Conservation (phyloP, 495 filamentous ascomycete species). For the Xylona heveae region DNA sequence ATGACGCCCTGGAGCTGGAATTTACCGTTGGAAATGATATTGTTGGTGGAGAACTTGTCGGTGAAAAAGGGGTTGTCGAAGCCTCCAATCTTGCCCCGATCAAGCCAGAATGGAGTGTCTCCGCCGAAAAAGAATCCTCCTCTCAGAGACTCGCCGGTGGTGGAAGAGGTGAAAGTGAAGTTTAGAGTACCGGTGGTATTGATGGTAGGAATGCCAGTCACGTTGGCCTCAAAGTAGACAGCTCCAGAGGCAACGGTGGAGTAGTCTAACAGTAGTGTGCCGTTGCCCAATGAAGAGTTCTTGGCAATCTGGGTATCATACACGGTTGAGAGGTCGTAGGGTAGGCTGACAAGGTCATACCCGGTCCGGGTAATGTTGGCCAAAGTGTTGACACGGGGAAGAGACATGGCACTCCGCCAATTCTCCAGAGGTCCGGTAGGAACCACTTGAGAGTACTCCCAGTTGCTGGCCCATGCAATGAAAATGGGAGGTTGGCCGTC, state of each 20-base stretch:
- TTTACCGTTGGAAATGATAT: conserved; percentile 13
- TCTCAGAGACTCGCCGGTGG: conserved; percentile 22
- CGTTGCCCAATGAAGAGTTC: conserved; percentile 15
- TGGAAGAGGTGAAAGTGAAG: conserved; percentile 27
- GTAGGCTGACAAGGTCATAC: conserved; percentile 20
- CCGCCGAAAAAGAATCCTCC: conserved; percentile 24
- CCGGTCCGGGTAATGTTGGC: conserved; percentile 20
- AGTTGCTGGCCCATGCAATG: conserved; percentile 38
- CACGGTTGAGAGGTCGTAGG: conserved; percentile 18
- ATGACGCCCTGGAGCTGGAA: conserved; percentile 21
- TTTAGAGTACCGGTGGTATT: conserved; percentile 21
- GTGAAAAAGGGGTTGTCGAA: conserved; percentile 28
- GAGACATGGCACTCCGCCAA: conserved; percentile 29
- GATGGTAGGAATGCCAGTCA: conserved; percentile 17
- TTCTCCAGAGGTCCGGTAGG: conserved; percentile 24
- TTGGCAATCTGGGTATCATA: conserved; percentile 12
- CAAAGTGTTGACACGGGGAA: conserved; percentile 22
- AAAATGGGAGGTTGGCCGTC: conserved; percentile 18
- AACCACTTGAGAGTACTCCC: conserved; percentile 31
- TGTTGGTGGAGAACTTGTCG: conserved; percentile 21
- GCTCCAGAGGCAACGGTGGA: conserved; percentile 19
- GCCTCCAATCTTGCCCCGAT: conserved; percentile 19
- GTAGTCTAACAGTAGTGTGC: conserved; percentile 19
- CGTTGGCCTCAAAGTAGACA: conserved; percentile 22
- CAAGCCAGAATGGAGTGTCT: conserved; percentile 24